Evolutionary conservation across 176 grass and related monocot genomes (phyloP).

Genomic region (Pontederia paniculata): DNA sequence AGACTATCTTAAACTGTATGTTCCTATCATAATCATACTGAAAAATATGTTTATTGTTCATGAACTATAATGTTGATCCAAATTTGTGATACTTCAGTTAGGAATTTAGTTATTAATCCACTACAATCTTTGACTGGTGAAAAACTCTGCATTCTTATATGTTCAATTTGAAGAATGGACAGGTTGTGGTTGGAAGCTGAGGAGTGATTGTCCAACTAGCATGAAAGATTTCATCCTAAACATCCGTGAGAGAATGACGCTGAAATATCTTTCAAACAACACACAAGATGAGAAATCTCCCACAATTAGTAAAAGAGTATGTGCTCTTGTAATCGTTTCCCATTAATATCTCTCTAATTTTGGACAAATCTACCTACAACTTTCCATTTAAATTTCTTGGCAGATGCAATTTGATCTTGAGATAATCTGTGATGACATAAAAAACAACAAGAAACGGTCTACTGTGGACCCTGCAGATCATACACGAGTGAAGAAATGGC

Average conservation of each 20-base stretch:
- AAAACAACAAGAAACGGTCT: conserved; percentile 83
- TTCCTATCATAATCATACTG: background rate
- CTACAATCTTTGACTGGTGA: no score
- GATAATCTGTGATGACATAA: conserved; percentile 77
- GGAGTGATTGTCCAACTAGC: conserved; percentile 63
- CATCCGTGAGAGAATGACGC: conserved; percentile 58
- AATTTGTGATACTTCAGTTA: no score
- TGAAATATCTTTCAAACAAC: conserved; percentile 35
- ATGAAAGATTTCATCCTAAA: conserved; percentile 91
- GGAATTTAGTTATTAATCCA: no score
- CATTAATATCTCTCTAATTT: conserved; percentile 14
- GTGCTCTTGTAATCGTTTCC: conserved; percentile 19
- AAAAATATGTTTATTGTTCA: no score
- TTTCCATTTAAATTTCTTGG: conserved; percentile 25
- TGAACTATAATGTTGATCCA: no score
- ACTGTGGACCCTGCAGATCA: conserved; percentile 76
- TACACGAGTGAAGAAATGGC: conserved; percentile 76
- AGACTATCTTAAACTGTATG: conserved; percentile 77
- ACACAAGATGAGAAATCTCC: conserved; percentile 38
- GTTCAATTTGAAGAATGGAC: conserved; percentile 16
- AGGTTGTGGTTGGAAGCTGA: conserved; percentile 87
- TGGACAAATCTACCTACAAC: conserved; percentile 10
- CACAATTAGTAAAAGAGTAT: conserved; percentile 66
- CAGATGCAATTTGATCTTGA: conserved; percentile 97
- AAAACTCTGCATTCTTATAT: background rate